Base-by-base conservation (phyloP, 306 rosid species). In the Myrica gale region DNA sequence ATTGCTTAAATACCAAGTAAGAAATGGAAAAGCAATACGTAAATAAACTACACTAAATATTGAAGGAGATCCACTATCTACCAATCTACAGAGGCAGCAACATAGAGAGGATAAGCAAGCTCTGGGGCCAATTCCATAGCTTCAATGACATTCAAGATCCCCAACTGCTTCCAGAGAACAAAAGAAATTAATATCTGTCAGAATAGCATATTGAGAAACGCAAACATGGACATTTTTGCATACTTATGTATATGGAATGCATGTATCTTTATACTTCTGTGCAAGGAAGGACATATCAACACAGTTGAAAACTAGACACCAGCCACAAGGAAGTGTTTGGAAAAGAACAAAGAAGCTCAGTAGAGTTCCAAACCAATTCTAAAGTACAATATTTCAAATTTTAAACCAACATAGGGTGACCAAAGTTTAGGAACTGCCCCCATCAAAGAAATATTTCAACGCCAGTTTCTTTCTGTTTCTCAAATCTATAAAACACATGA, bases 141-240 rank as follows among this genome's bases (percentile, higher is more conserved):
- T 84, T 92, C 91, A 76, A 90, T 67, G 81, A 92, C 89, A 80
- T 94, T 92, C 87, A 94, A 83, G 89, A 94, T 88, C 76, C 97
- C 98, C 91, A 94, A 83, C 98, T 94, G 96, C 86, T 82, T 76
- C 17, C 60, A 81, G 75, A 75, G 79, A 84, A 72, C 57, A 47
- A 84, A 75, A 74, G 74, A 43, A 52, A 75, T 65, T 42, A 77
- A 80, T 81, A 74, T 15, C 68, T 65, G 44, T 43, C 44, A 50
- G 72, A 74, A 75, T 20, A 56, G 52, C 60, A 43, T 48, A 26
- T 20, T 21, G 10, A 6, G 54, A 55, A 6, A 42, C 17, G 51
- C 11, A 17, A 41, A n/a, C 4, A n/a, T 39, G 1, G 58, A 69
- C 71, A 51, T 75, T 65, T 60, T 32, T 61, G 53, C 44, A 7